A percentile compares a stretch with the other conserved stretches of the same genome.
Conservation (phyloP, 768 basidiomycete species). For the Polyporus arcularius region DNA sequence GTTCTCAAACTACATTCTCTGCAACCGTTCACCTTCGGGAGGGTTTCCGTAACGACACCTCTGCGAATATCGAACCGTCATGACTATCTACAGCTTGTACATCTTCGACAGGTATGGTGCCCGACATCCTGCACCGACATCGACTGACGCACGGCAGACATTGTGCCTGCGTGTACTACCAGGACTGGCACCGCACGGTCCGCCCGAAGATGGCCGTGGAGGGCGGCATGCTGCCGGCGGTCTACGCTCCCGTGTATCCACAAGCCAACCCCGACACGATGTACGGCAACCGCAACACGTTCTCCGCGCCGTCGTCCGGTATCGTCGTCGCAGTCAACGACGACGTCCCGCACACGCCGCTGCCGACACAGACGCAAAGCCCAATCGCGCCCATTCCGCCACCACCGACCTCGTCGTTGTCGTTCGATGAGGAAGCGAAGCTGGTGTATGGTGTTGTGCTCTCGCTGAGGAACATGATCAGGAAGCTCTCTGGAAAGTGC, state of each 20-base stretch:
- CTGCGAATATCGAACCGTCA: slow-evolving; percentile 27
- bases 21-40: no score
- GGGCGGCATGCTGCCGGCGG: slow-evolving; percentile 76
- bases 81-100: slow-evolving; percentile 93
- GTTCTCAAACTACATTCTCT: no score
- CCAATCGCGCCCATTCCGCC: slow-evolving; percentile 38
- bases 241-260: slow-evolving; percentile 66
- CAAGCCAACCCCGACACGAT: slow-evolving; percentile 43
- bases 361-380: slow-evolving; percentile 23
- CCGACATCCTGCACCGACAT: background rate
- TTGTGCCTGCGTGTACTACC: slow-evolving; percentile 91
- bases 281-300: slow-evolving; percentile 51
- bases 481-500: slow-evolving; percentile 87
- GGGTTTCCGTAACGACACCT: background rate
- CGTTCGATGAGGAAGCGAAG: slow-evolving; percentile 98
- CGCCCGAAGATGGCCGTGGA: slow-evolving; percentile 71
- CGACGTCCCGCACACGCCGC: slow-evolving; percentile 36
- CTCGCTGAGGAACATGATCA: slow-evolving; percentile 91
- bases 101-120: slow-evolving; percentile 80
- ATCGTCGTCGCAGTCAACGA: slow-evolving; percentile 63
- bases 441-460: slow-evolving; percentile 95
- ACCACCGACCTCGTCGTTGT: slow-evolving; percentile 58
- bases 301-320: slow-evolving; percentile 58
- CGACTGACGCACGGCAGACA: slow-evolving; percentile 53
- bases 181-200: slow-evolving; percentile 88